Evolutionary conservation across 1,284 basidiomycete species (phyloP).

Genomic region (Rhodotorula sp.): DNA sequence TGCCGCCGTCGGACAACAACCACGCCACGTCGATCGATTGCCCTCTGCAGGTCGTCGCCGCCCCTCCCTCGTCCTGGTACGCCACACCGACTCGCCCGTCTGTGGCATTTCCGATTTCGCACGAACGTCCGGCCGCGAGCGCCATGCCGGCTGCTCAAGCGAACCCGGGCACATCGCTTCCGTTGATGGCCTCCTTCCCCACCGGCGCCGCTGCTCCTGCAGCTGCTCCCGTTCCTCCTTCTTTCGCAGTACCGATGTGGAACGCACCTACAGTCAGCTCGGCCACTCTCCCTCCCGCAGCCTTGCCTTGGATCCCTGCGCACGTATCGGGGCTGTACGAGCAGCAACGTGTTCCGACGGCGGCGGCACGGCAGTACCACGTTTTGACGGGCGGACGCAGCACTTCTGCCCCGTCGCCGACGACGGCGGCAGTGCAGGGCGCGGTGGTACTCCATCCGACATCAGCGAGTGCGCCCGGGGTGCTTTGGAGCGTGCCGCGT

Average conservation of each 20-base stretch:
- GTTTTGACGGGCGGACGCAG: neutral
- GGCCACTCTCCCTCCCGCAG: no score
- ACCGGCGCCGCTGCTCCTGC: no score
- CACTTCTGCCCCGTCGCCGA: neutral
- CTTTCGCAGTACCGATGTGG: no score
- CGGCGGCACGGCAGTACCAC: neutral
- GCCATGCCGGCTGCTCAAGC: neutral
- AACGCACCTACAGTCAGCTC: no score
- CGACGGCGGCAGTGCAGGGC: neutral
- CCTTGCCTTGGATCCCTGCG: no score
- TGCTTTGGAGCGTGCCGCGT: no score
- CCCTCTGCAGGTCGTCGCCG: neutral
- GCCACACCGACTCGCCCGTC: neutral
- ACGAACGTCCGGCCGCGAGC: neutral
- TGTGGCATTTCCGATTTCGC: neutral
- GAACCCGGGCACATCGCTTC: no score
- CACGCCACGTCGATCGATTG: neutral
- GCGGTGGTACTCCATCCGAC: neutral
- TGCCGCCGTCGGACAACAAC: neutral
- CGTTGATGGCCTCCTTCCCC: no score
- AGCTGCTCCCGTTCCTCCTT: no score
- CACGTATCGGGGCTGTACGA: no score
- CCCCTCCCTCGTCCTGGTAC: neutral
- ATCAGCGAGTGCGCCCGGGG: neutral
- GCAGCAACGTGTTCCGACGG: no score